Percentiles rank a stretch among this genome's conserved stretches.
Evolutionary conservation across 352 stramenopile species (phyloP).

Genomic region (Pythium brachiatum): DNA sequence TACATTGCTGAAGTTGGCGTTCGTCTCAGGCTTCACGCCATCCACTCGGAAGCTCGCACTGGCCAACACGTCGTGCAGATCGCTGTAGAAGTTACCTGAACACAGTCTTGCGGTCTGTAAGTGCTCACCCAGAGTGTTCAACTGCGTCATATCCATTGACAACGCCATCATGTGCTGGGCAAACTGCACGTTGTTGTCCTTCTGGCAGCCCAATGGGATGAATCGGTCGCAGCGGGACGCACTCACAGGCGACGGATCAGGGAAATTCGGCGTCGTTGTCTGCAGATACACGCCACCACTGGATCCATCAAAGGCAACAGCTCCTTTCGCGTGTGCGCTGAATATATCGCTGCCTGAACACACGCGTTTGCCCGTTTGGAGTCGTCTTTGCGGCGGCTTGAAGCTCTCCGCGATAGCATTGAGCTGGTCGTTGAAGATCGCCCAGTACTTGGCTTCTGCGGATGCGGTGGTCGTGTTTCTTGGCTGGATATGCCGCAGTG

Average conservation of each 20-base stretch:
- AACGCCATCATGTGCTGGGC: conserved; percentile 69
- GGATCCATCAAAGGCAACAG: conserved; percentile 43
- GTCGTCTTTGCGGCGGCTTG: background rate
- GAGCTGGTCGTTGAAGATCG: conserved; percentile 77
- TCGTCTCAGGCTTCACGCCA: conserved; percentile 29
- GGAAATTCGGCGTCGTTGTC: conserved; percentile 76
- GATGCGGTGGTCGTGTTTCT: background rate
- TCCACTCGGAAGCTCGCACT: conserved; percentile 41
- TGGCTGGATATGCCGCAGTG: conserved; percentile 46
- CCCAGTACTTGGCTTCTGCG: conserved; percentile 44
- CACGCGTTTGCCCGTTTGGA: conserved; percentile 10
- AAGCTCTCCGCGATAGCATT: conserved; percentile 52
- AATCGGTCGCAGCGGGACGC: conserved; percentile 32
- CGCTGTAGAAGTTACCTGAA: conserved; percentile 66
- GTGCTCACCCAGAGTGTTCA: conserved; percentile 41
- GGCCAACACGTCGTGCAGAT: conserved; percentile 36
- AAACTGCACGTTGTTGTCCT: conserved; percentile 77
- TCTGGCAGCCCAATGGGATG: conserved; percentile 65
- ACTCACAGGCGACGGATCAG: conserved; percentile 41
- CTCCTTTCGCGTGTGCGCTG: conserved; percentile 73
- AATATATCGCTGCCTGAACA: conserved; percentile 57
- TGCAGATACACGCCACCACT: conserved; percentile 69
- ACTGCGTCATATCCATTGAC: conserved; percentile 42
- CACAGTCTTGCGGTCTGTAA: conserved; percentile 64
- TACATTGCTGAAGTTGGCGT: conserved; percentile 32